These are phyloP conservation scores for Delphinella strobiligena DNA, from an alignment of 2,329 filamentous ascomycete species.

Conservation along the genomic window DNA sequence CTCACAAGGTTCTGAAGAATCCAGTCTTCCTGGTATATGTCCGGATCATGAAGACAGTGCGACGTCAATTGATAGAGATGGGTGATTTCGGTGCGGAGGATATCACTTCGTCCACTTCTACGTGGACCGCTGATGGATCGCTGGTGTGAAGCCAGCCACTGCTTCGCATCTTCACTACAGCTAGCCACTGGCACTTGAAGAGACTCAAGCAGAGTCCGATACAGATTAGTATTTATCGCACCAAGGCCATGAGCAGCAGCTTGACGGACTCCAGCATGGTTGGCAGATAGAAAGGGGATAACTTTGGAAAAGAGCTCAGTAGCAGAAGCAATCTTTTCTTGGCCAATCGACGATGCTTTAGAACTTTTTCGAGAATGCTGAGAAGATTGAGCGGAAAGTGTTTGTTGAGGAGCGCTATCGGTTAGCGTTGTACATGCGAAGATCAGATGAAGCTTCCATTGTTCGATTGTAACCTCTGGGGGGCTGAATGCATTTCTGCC, in stretches of 20 bases:
- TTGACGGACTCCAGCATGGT: conserved; percentile 70
- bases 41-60: conserved; percentile 68
- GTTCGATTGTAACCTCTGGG: conserved; percentile 81
- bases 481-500: conserved; percentile 16
- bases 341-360: conserved; percentile 51
- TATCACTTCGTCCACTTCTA: conserved; percentile 71
- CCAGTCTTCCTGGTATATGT: conserved; percentile 69
- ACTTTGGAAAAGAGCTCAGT: conserved; percentile 82
- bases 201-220: conserved; percentile 79
- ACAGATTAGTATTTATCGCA: conserved; percentile 89
- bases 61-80: conserved; percentile 93
- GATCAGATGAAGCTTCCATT: conserved; percentile 95
- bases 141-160: conserved; percentile 63
- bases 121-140: conserved; percentile 72
- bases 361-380: conserved; percentile 78
- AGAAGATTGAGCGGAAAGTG: conserved; percentile 37
- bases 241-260: conserved; percentile 86
- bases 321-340: conserved; percentile 77
- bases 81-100: conserved; percentile 84
- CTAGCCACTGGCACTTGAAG: conserved; percentile 74
- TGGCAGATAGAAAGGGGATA: conserved; percentile 72
- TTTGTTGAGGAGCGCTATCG: conserved; percentile 47
- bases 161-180: conserved; percentile 80
- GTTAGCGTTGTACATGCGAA: conserved; percentile 94
- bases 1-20: conserved; percentile 77